Conservation (phyloP, 2,329 filamentous ascomycete genomes). For the Penicillium sumatraense region DNA sequence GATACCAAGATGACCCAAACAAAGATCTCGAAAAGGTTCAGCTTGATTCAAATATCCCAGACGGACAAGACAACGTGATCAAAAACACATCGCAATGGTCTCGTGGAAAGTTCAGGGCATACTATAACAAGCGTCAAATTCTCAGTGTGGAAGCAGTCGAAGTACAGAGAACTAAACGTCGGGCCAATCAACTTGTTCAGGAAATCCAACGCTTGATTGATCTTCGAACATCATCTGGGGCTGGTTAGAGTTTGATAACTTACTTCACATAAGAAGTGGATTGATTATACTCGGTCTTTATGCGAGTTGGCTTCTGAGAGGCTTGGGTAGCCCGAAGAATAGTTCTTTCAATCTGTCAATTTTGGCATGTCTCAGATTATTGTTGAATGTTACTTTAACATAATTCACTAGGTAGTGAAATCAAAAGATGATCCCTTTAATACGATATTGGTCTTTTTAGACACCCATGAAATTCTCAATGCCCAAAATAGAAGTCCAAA, state of each 20-base stretch:
- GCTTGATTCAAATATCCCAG: background rate
- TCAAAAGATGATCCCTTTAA: background rate
- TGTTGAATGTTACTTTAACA: too few relatives aligned
- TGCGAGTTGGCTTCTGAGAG: too few relatives aligned
- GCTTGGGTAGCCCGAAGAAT: too few relatives aligned
- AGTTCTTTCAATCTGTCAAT: background rate
- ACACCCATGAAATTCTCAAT: too few relatives aligned
- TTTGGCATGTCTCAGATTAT: background rate
- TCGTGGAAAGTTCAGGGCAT: background rate
- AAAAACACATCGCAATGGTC: background rate
- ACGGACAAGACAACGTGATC: background rate
- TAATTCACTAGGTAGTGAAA: background rate
- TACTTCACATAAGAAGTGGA: too few relatives aligned
- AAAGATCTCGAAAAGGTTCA: background rate
- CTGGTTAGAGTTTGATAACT: background rate
- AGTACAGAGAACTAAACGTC: background rate
- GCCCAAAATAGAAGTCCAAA: too few relatives aligned
- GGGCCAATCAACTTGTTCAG: background rate
- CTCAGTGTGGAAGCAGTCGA: background rate
- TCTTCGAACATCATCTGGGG: background rate
- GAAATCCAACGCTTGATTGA: slow-evolving; percentile 3
- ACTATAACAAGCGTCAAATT: background rate
- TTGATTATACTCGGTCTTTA: too few relatives aligned
- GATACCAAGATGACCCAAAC: background rate
- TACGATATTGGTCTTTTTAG: too few relatives aligned